Conservation (phyloP, 2,329 filamentous ascomycete genomes). For the Fusarium nurragi region DNA sequence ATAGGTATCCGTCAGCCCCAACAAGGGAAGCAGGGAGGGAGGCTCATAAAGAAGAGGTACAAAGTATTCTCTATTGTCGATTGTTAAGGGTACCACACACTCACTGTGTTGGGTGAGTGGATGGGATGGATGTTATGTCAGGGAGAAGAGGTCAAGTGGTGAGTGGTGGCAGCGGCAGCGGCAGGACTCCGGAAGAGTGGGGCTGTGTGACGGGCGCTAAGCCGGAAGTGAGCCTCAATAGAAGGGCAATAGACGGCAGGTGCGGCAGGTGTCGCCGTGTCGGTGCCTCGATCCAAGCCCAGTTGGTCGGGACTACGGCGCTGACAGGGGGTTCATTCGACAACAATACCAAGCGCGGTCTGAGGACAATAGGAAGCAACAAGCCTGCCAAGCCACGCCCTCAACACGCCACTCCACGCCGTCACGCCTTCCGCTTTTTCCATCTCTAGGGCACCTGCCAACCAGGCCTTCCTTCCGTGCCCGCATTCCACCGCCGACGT, state of each 20-base stretch:
- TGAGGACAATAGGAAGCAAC: constrained; percentile 47
- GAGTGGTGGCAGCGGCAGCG: constrained; percentile 14
- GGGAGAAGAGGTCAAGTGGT: not conserved
- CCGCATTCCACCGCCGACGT: constrained; percentile 14
- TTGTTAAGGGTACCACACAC: constrained; percentile 2
- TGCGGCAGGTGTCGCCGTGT: constrained; percentile 16
- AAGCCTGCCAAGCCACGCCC: constrained; percentile 22
- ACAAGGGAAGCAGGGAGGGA: not conserved
- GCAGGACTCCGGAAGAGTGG: constrained; percentile 29
- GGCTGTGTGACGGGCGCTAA: constrained; percentile 44
- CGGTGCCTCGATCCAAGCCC: constrained; percentile 29
- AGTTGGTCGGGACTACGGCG: constrained; percentile 32
- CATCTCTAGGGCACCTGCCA: not conserved
- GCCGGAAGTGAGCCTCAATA: constrained; percentile 43
- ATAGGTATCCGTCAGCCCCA: not conserved
- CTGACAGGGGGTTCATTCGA: constrained; percentile 27
- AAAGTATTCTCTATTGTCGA: constrained; percentile 16
- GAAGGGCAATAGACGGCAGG: constrained; percentile 43
- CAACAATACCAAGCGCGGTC: constrained; percentile 47
- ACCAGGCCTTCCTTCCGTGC: not conserved
- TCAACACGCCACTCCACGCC: constrained; percentile 10
- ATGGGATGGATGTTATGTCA: too few species aligned
- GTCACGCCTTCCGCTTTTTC: constrained; percentile 10
- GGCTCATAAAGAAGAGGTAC: not conserved
- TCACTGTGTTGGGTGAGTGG: constrained; percentile 13